phyloP scores from a whole-genome alignment of 805 yeast species.

The Lachancea meyersii region DNA sequence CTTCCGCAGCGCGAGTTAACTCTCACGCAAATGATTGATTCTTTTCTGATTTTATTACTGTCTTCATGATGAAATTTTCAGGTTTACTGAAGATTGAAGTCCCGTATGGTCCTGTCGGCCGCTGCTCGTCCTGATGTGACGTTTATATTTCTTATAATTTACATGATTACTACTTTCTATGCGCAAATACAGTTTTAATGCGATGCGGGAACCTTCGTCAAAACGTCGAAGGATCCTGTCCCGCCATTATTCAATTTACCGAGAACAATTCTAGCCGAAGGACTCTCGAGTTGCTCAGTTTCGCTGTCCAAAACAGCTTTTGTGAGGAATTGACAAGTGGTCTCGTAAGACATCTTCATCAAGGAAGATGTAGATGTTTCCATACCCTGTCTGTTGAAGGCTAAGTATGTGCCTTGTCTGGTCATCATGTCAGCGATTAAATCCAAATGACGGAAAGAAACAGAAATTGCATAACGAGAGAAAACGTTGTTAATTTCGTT shows the following conservation, averaged over 20 bases:
- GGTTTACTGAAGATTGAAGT: too few species aligned
- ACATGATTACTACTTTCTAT: not conserved
- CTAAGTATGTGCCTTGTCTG: slow-evolving; percentile 92
- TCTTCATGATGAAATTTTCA: too few species aligned
- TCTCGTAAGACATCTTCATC: slow-evolving; percentile 98
- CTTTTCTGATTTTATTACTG: too few species aligned
- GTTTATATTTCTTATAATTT: not conserved
- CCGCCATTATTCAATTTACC: slow-evolving; percentile 91
- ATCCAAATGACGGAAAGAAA: slow-evolving; percentile 89
- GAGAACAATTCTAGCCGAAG: slow-evolving; percentile 87
- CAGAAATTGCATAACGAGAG: slow-evolving; percentile 92
- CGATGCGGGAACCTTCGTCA: slow-evolving; percentile 36
- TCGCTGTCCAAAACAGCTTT: slow-evolving; percentile 93
- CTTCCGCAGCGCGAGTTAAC: not conserved
- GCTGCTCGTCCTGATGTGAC: too few species aligned
- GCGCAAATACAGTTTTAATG: slow-evolving; percentile 1
- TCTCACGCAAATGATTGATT: too few species aligned
- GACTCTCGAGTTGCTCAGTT: slow-evolving; percentile 79
- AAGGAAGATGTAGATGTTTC: slow-evolving; percentile 92
- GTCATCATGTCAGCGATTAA: slow-evolving; percentile 99
- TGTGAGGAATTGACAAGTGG: slow-evolving; percentile 94
- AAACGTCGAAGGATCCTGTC: slow-evolving; percentile 89
- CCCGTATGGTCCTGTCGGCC: too few species aligned
- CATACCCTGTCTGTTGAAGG: slow-evolving; percentile 97
- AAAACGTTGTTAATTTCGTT: slow-evolving; percentile 93